These are phyloP conservation scores for Paramecium caudatum DNA, from an alignment of 73 alveolate genomes.

Conservation along the genomic window DNA sequence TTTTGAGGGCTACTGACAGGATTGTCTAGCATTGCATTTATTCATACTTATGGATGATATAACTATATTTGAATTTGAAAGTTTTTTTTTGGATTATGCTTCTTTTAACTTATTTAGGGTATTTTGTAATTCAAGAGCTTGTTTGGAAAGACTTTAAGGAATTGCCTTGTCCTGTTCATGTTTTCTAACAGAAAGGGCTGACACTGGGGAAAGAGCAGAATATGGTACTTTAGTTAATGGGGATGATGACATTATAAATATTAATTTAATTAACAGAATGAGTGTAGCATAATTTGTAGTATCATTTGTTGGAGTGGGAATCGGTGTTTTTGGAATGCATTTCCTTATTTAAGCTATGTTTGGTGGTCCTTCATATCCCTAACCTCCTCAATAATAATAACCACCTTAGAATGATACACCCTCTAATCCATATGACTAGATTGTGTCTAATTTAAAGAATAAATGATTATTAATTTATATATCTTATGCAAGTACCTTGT, in stretches of 20 bases:
- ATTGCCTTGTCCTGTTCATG: not conserved
- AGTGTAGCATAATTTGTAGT: not conserved
- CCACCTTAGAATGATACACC: not conserved
- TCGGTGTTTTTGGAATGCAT: constrained; percentile 22
- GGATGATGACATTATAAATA: not conserved
- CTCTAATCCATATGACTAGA: not conserved
- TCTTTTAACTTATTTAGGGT: not conserved
- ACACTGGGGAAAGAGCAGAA: not conserved
- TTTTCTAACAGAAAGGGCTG: not conserved
- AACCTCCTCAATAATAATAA: not conserved
- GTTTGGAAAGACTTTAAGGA: not conserved
- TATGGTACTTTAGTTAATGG: constrained; percentile 41
- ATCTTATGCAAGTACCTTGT: constrained; percentile 56
- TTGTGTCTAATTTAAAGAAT: not conserved
- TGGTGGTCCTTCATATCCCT: not conserved
- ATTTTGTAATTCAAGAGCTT: constrained; percentile 7
- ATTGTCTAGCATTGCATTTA: not conserved
- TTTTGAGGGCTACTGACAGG: constrained; percentile 46
- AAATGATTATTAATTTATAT: not conserved
- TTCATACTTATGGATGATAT: not conserved
- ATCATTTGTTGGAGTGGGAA: constrained; percentile 42
- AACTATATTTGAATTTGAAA: constrained; percentile 31
- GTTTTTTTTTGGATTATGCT: not conserved
- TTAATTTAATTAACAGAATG: constrained; percentile 40
- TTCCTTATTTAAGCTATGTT: not conserved